Evolutionary conservation across 768 basidiomycete genomes (phyloP), one percentile per base, ranked within the genome.

Genomic region (Lentinus tigrinus): DNA sequence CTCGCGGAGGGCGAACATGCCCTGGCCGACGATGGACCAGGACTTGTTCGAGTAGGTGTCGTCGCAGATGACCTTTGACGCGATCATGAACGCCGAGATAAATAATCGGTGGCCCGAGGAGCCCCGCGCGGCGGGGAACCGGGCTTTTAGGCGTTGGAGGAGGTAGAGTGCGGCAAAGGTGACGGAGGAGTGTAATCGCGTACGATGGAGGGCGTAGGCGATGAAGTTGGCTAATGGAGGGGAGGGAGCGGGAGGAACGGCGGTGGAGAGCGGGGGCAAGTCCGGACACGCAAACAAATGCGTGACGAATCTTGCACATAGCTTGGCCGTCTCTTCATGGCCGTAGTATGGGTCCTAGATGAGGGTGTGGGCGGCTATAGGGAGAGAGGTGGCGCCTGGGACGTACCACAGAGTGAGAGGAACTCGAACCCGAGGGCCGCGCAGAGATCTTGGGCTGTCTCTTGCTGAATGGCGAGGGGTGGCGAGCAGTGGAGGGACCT

Each of bases 11-110:
- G 79, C 75, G 66, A 84, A 86, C 75, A 84, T 81, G 63, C 78
- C 79, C 67, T 85, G 83, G 19, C 81, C 84, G 56, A 87, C 85
- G 53, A 85, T 79, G 34, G 77, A 77, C 84, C 85, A 87, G n/a
- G 78, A 80, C 74, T 83, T 82, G 77, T 85, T 87, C n/a, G 79
- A 81, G 71, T 85, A 85, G n/a, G 84, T 85, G 72, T 85, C 84
- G 74, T 85, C 83, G 71, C 83, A 84, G 55, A 83, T 78, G 55
- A 84, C 79, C 70, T 93, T 93, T 7, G 86, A 88, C 2, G 91
- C 85, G 68, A 95, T 91, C 93, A 95, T 95, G 72, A 93, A 93
- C 0, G 93, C 92, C 1, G 91, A 92, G 44, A 95, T 90, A 75
- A 94, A 95, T 13, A 97, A 75, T 0, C 93, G 82, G 69, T 95